These are phyloP conservation scores for Sarcodon aspratus DNA, from an alignment of 768 basidiomycete genomes.

Conservation along the genomic window DNA sequence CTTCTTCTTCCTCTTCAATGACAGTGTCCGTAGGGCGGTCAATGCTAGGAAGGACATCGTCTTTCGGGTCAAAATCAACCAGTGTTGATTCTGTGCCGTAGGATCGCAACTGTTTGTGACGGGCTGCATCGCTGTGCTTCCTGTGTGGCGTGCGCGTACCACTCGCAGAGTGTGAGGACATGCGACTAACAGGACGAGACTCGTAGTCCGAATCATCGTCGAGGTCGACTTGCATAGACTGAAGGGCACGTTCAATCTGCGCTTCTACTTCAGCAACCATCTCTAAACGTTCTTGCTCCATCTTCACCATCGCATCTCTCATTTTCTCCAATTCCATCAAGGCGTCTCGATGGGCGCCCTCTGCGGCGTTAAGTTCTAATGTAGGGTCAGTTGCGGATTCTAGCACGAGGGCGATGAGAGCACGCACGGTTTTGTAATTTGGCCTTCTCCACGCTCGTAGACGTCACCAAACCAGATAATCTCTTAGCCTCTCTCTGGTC, in stretches of 20 bases:
- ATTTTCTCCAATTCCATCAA: slow-evolving; percentile 73
- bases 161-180: slow-evolving; percentile 38
- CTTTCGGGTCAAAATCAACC: slow-evolving; percentile 50
- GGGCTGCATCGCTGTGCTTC: not conserved
- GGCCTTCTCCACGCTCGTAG: slow-evolving; percentile 69
- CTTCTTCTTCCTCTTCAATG: slow-evolving; percentile 46
- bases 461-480: slow-evolving; percentile 64
- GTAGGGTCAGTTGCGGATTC: not conserved
- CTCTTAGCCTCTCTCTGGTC: slow-evolving; percentile 86
- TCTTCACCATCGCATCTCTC: slow-evolving; percentile 75
- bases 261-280: slow-evolving; percentile 93
- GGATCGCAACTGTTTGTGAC: slow-evolving; percentile 41
- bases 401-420: not conserved
- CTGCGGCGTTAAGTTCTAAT: slow-evolving; percentile 73
- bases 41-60: slow-evolving; percentile 17
- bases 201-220: slow-evolving; percentile 64
- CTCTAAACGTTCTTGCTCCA: slow-evolving; percentile 79
- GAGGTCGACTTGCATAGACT: slow-evolving; percentile 68
- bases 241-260: slow-evolving; percentile 80
- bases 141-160: slow-evolving; percentile 27
- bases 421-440: slow-evolving; percentile 70
- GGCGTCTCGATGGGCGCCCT: slow-evolving; percentile 71
- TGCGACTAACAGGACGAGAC: slow-evolving; percentile 56
- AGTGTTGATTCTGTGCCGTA: slow-evolving; percentile 75
- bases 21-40: slow-evolving; percentile 42